Percentiles rank a stretch among this genome's conserved stretches.
These are phyloP conservation scores for Suhomyces tanzawaensis DNA, from an alignment of 805 yeast species.

Conservation along the genomic window DNA sequence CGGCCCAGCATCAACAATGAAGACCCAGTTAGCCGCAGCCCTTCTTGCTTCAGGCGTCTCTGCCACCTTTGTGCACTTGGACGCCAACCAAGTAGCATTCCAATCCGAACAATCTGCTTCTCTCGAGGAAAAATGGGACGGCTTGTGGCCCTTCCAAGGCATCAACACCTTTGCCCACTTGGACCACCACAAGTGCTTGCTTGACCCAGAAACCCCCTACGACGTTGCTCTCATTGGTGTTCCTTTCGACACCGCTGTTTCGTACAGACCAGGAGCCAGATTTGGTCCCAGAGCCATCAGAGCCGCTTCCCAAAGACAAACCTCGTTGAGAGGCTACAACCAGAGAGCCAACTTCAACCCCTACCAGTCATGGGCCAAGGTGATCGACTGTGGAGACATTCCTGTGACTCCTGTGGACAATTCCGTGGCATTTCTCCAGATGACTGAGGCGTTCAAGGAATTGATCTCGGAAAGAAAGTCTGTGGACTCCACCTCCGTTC, in stretches of 20 bases:
- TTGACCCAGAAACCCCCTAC: slow-evolving; percentile 44
- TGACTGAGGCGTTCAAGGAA: slow-evolving; percentile 53
- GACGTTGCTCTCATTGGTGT: slow-evolving; percentile 77
- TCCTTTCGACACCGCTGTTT: slow-evolving; percentile 80
- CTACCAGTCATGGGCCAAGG: slow-evolving; percentile 46
- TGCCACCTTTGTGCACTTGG: not conserved
- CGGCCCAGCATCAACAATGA: slow-evolving; percentile 1
- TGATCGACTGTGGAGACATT: slow-evolving; percentile 57
- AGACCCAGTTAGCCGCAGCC: not conserved
- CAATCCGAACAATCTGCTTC: slow-evolving; percentile 12
- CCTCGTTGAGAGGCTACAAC: slow-evolving; percentile 66
- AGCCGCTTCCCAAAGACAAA: slow-evolving; percentile 69
- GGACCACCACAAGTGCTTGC: slow-evolving; percentile 56
- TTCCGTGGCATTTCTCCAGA: slow-evolving; percentile 49
- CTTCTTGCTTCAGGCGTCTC: not conserved
- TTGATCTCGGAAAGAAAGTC: slow-evolving; percentile 46
- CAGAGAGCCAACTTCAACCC: slow-evolving; percentile 58
- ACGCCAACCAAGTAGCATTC: not conserved
- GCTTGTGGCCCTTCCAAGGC: slow-evolving; percentile 70
- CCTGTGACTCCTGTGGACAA: slow-evolving; percentile 63
- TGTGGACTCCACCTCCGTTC: slow-evolving; percentile 16
- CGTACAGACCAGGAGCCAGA: slow-evolving; percentile 78
- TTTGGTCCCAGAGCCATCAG: slow-evolving; percentile 78
- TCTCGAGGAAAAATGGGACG: slow-evolving; percentile 67
- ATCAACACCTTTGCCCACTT: slow-evolving; percentile 74